These are phyloP conservation scores for Saxispiralis lemnorum DNA, from an alignment of 495 filamentous ascomycete species.

Conservation along the genomic window DNA sequence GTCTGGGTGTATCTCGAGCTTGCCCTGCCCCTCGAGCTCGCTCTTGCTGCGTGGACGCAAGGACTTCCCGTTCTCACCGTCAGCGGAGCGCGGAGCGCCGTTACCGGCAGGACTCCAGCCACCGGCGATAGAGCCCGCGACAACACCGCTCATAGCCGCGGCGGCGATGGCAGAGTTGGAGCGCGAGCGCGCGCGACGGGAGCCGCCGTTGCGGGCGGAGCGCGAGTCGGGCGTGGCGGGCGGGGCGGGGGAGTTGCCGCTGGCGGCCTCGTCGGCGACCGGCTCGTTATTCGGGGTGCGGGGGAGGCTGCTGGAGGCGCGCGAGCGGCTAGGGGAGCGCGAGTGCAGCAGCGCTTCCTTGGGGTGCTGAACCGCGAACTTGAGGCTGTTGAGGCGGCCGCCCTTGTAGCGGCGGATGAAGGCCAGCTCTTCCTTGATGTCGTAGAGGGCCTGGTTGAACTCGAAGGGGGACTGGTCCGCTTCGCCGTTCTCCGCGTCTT, in stretches of 20 bases:
- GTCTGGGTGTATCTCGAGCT: slow-evolving; percentile 38
- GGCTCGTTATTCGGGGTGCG: slow-evolving; percentile 48
- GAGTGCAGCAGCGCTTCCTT: slow-evolving; percentile 53
- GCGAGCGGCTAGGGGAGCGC: slow-evolving; percentile 55
- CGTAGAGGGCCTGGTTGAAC: slow-evolving; percentile 26
- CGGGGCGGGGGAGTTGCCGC: slow-evolving; percentile 32
- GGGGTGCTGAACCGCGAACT: slow-evolving; percentile 68
- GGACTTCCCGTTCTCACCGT: slow-evolving; percentile 30
- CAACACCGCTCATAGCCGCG: slow-evolving; percentile 72
- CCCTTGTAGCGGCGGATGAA: slow-evolving; percentile 60
- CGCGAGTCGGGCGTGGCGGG: slow-evolving; percentile 52
- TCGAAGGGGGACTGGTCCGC: slow-evolving; percentile 29
- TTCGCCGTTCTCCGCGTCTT: slow-evolving; percentile 47
- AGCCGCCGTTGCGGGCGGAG: slow-evolving; percentile 16
- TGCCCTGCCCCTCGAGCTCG: slow-evolving; percentile 6
- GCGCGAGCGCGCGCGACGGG: slow-evolving; percentile 49
- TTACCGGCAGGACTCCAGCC: slow-evolving; percentile 58
- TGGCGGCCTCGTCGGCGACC: slow-evolving; percentile 30
- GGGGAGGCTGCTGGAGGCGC: slow-evolving; percentile 47
- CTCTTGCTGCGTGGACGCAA: slow-evolving; percentile 16
- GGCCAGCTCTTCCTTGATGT: slow-evolving; percentile 25
- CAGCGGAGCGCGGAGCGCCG: slow-evolving; percentile 32
- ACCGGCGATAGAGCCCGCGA: slow-evolving; percentile 70
- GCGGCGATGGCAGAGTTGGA: slow-evolving; percentile 76
- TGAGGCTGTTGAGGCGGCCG: slow-evolving; percentile 72